phyloP scores from a whole-genome alignment of 2,329 filamentous ascomycete genomes.

The Monosporascus sp. region DNA sequence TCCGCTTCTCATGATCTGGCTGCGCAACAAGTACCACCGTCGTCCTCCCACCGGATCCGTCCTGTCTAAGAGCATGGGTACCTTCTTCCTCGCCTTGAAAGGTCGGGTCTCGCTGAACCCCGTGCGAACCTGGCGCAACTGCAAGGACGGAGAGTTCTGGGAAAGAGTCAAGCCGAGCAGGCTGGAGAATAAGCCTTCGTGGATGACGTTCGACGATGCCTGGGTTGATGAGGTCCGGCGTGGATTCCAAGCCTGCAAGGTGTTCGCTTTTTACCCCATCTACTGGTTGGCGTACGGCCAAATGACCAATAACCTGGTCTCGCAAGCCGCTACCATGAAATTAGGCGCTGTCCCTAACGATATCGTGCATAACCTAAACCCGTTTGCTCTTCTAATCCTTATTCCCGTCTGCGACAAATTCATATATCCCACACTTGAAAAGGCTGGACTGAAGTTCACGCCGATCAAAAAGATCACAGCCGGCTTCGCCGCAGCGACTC shows the following conservation, averaged over 20 bases:
- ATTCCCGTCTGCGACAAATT: constrained; percentile 66
- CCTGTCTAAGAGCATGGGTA: constrained; percentile 59
- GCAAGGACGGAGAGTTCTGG: not conserved
- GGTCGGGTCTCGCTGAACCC: no score
- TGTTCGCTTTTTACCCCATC: constrained; percentile 67
- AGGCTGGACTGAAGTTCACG: constrained; percentile 59
- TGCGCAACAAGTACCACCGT: constrained; percentile 56
- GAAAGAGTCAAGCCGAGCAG: constrained; percentile 58
- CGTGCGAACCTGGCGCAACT: no score
- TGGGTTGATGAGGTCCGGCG: constrained; percentile 77
- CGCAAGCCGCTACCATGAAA: constrained; percentile 62
- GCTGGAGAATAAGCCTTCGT: constrained; percentile 47
- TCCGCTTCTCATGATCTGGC: constrained; percentile 56
- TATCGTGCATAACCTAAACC: constrained; percentile 70
- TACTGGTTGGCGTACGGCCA: constrained; percentile 57
- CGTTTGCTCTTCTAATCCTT: constrained; percentile 70
- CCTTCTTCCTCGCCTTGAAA: constrained; percentile 58
- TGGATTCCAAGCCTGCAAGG: constrained; percentile 64
- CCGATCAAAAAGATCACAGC: constrained; percentile 71
- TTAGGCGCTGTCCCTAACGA: constrained; percentile 73
- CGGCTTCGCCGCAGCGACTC: constrained; percentile 63
- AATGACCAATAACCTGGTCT: constrained; percentile 56
- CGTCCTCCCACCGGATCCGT: constrained; percentile 66
- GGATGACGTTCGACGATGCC: constrained; percentile 80
- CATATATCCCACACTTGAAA: constrained; percentile 65